phyloP scores from a whole-genome alignment of 495 filamentous ascomycete species.

The Lophiostoma macrostomum region DNA sequence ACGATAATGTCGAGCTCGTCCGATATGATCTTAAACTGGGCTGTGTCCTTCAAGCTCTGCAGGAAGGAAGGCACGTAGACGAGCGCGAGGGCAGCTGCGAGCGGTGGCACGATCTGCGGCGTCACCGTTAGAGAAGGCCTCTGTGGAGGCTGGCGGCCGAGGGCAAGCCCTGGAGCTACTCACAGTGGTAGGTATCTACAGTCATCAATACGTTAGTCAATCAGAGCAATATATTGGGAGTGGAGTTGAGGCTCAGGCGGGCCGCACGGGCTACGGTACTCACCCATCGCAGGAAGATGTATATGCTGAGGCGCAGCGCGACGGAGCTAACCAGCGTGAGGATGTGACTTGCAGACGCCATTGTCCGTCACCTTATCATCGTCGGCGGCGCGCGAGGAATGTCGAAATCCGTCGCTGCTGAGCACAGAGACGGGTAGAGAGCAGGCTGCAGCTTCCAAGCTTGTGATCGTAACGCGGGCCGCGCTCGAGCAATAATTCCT shows the following conservation, averaged over 20 bases:
- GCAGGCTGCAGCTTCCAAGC: too few species aligned
- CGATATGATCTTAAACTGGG: constrained; percentile 56
- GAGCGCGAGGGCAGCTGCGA: constrained; percentile 66
- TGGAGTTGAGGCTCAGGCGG: neutral
- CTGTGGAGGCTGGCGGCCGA: neutral
- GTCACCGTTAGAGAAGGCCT: constrained; percentile 35
- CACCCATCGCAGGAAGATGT: constrained; percentile 88
- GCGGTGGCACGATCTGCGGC: constrained; percentile 45
- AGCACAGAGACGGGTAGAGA: neutral
- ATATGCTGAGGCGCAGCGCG: constrained; percentile 57
- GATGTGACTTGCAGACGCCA: constrained; percentile 22
- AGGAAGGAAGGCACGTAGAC: constrained; percentile 72
- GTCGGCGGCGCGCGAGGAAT: neutral
- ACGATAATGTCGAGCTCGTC: constrained; percentile 61
- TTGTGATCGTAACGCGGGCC: too few species aligned
- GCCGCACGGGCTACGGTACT: constrained; percentile 12
- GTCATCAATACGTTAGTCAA: constrained; percentile 15
- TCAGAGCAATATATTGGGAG: constrained; percentile 12
- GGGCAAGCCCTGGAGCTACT: constrained; percentile 5
- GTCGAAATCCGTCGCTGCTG: too few species aligned
- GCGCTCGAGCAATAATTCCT: too few species aligned
- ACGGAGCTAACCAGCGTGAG: constrained; percentile 57
- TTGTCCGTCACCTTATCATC: constrained; percentile 8
- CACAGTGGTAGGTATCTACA: constrained; percentile 31
- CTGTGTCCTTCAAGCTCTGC: constrained; percentile 53